These are phyloP conservation scores for Schizosaccharomyces lindneri DNA, from an alignment of 805 yeast genomes.

Conservation along the genomic window DNA sequence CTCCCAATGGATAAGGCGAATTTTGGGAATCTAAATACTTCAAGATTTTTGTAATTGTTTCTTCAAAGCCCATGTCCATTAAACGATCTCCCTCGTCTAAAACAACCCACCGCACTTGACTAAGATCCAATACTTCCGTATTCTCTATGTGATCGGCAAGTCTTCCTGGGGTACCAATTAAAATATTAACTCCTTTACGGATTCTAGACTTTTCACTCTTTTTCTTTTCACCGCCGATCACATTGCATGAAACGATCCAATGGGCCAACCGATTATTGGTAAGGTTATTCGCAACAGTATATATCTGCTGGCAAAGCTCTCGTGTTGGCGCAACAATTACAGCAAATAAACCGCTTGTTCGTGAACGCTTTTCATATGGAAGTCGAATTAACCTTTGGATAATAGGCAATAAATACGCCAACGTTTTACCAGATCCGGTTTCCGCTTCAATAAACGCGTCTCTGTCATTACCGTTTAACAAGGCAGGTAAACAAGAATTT, in stretches of 20 bases:
- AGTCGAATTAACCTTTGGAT: constrained; percentile 43
- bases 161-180: constrained; percentile 97
- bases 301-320: constrained; percentile 79
- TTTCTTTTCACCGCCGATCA: constrained; percentile 95
- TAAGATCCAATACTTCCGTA: constrained; percentile 47
- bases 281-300: constrained; percentile 28
- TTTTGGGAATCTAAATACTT: constrained; percentile 24
- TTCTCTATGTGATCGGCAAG: constrained; percentile 82
- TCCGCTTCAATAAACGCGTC: constrained; percentile 88
- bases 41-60: constrained; percentile 59
- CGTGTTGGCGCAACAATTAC: constrained; percentile 79
- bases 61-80: constrained; percentile 91
- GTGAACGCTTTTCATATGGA: constrained; percentile 17
- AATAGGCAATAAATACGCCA: constrained; percentile 69
- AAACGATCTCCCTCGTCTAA: constrained; percentile 91
- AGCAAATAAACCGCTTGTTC: constrained; percentile 72
- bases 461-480: not conserved
- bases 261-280: constrained; percentile 23
- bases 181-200: constrained; percentile 80
- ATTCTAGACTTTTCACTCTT: constrained; percentile 88
- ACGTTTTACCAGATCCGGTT: constrained; percentile 94
- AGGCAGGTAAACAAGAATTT: constrained; percentile 14
- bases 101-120: constrained; percentile 63
- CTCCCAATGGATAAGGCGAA: constrained; percentile 16
- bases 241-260: constrained; percentile 80